phyloP scores from a whole-genome alignment of 495 filamentous ascomycete species.

The Cenococcum geophilum region DNA sequence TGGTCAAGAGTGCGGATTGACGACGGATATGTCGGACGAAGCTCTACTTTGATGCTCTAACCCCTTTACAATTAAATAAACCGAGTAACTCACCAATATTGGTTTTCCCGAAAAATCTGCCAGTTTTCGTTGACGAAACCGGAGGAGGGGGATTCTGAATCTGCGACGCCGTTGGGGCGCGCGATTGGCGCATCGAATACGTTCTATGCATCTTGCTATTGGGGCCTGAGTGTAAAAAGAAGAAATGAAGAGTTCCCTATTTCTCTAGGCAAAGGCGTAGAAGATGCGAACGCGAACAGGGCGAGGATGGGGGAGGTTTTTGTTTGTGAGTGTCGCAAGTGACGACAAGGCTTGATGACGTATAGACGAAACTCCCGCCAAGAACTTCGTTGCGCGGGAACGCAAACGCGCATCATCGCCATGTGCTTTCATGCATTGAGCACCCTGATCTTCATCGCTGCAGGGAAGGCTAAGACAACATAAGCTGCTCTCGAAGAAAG shows the following conservation, averaged over 20 bases:
- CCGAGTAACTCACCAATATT: conserved; percentile 73
- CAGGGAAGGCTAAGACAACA: not conserved
- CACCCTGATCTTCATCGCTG: not conserved
- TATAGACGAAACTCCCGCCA: not conserved
- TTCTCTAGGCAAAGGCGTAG: not conserved
- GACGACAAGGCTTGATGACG: not conserved
- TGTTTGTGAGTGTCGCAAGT: not conserved
- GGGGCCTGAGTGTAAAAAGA: not conserved
- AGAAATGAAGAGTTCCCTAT: not conserved
- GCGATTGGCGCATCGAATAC: conserved; percentile 95
- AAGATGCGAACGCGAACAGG: not conserved
- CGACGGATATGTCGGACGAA: not conserved
- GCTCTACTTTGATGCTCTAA: not conserved
- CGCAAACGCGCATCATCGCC: not conserved
- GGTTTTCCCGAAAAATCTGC: conserved; percentile 76
- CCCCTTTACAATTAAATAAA: not conserved
- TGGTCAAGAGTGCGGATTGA: not conserved
- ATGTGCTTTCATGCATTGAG: not conserved
- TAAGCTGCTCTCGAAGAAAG: no score
- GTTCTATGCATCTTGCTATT: conserved; percentile 77
- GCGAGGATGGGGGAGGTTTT: not conserved
- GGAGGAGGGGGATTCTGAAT: conserved; percentile 91
- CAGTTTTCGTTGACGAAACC: conserved; percentile 80
- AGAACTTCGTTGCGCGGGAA: not conserved
- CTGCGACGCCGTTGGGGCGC: conserved; percentile 86